phyloP scores from a whole-genome alignment of 176 grass and related monocot species.

The Triticum dicoccoides region DNA sequence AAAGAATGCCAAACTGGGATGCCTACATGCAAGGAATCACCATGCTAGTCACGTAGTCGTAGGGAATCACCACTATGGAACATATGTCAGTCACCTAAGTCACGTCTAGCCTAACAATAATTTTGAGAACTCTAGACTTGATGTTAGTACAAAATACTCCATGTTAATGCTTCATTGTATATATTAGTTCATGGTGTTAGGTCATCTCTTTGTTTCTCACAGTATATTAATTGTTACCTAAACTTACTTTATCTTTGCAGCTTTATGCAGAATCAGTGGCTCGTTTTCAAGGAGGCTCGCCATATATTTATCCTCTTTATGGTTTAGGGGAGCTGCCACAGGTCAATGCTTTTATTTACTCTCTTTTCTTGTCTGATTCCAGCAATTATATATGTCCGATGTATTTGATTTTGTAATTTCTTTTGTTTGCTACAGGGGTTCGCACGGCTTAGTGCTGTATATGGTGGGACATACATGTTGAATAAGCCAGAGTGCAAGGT shows the following conservation, averaged over 20 bases:
- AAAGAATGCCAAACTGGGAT: neutral
- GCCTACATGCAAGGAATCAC: neutral
- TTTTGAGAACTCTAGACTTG: neutral
- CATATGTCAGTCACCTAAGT: neutral
- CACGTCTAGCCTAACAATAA: neutral
- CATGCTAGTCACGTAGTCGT: neutral
- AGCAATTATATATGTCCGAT: neutral
- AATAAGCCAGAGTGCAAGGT: constrained; percentile 98
- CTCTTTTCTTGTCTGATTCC: neutral
- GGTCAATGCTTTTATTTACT: constrained; percentile 34
- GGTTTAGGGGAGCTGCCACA: constrained; percentile 95
- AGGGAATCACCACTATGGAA: neutral
- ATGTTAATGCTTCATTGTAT: neutral
- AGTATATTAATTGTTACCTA: neutral
- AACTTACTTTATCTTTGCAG: constrained; percentile 34
- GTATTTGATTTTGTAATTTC: constrained; percentile 9
- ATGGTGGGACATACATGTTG: constrained; percentile 94
- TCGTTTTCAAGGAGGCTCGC: constrained; percentile 96
- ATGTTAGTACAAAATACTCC: neutral
- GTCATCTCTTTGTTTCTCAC: neutral
- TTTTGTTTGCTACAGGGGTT: constrained; percentile 56
- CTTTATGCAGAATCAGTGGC: constrained; percentile 90
- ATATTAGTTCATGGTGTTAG: neutral
- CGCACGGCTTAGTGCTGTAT: constrained; percentile 90
- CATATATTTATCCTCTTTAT: constrained; percentile 96